These are phyloP conservation scores for Phytopythium chamaehyphon DNA, from an alignment of 352 stramenopile species.

Conservation along the genomic window DNA sequence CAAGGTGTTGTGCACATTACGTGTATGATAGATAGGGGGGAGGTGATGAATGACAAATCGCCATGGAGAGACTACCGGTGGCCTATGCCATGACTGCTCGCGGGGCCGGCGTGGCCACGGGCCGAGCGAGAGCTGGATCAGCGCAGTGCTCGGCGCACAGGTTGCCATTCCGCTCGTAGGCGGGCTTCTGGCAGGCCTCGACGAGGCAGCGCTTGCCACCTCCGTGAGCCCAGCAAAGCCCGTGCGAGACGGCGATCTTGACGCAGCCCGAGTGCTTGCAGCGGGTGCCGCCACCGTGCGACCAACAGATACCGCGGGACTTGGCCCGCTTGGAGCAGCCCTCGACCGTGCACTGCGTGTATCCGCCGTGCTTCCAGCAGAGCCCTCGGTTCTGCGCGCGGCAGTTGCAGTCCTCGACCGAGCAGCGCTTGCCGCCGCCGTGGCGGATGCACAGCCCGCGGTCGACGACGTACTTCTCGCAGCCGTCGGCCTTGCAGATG, in stretches of 20 bases:
- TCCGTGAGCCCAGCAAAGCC: conserved; percentile 40
- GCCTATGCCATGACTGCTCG: neutral
- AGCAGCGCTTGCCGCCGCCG: conserved; percentile 42
- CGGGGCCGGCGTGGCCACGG: neutral
- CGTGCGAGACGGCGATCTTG: conserved; percentile 43
- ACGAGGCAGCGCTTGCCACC: conserved; percentile 40
- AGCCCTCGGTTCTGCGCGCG: conserved; percentile 51
- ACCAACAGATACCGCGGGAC: conserved; percentile 22
- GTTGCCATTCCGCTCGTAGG: conserved; percentile 60
- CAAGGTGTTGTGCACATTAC: no score
- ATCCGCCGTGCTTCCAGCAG: conserved; percentile 55
- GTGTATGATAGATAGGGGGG: neutral
- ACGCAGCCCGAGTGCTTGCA: conserved; percentile 46
- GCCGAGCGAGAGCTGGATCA: neutral
- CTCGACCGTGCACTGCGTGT: conserved; percentile 45
- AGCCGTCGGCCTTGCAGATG: conserved; percentile 39
- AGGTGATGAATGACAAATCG: no score
- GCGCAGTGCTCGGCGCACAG: conserved; percentile 34
- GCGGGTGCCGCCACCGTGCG: conserved; percentile 20
- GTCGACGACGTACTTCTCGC: conserved; percentile 57
- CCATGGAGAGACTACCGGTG: no score
- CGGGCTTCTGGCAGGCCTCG: conserved; percentile 39
- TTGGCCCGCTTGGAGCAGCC: conserved; percentile 42
- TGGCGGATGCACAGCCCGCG: conserved; percentile 41
- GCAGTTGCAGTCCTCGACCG: conserved; percentile 42